Conservation (phyloP, 1,284 basidiomycete species). For the Puccinia sorghi region DNA sequence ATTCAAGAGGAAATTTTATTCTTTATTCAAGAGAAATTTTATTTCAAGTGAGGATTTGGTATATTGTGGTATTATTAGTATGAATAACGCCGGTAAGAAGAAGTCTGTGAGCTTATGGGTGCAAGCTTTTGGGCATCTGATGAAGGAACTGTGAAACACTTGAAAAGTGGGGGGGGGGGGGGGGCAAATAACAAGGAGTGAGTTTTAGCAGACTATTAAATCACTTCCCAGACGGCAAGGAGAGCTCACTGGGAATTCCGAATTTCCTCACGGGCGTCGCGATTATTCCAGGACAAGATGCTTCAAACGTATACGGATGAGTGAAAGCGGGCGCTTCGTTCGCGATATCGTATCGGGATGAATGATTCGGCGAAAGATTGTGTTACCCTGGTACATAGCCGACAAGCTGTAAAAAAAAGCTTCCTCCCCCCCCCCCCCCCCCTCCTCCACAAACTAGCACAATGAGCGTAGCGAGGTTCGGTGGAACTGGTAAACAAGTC, state of each 20-base stretch:
- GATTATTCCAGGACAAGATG: background rate
- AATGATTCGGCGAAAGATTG: constrained; percentile 18
- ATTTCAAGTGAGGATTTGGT: background rate
- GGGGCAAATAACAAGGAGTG: background rate
- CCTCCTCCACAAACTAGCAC: background rate
- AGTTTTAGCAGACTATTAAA: background rate
- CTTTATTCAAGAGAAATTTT: background rate
- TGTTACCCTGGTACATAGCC: background rate
- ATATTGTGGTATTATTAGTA: too few species aligned
- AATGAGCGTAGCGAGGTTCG: background rate
- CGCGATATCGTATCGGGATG: constrained; percentile 4
- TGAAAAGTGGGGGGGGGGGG: background rate
- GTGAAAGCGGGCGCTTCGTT: constrained; percentile 4
- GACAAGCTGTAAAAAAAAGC: background rate
- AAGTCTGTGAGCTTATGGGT: background rate
- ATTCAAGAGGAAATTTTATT: background rate
- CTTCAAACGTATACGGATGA: background rate
- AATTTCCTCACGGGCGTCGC: background rate
- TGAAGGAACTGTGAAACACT: background rate
- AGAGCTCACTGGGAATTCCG: background rate
- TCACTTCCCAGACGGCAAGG: background rate
- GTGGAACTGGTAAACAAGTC: too few species aligned
- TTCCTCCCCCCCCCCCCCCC: background rate
- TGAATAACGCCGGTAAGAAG: background rate
- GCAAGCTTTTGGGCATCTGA: too few species aligned